Base-by-base conservation (phyloP, 2,329 filamentous ascomycete genomes). In the Clathrospora elynae region DNA sequence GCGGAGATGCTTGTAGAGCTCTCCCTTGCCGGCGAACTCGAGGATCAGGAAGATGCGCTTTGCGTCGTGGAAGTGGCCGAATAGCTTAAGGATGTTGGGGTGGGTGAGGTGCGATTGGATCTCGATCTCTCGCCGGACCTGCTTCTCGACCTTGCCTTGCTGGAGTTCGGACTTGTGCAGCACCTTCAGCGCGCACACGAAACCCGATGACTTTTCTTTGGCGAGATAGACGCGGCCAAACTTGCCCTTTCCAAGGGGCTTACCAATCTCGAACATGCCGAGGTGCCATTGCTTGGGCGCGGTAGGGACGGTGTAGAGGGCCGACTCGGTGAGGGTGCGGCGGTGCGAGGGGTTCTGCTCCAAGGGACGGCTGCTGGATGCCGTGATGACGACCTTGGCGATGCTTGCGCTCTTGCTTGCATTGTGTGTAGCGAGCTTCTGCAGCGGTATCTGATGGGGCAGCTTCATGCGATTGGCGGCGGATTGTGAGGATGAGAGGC, bases 201-300 rank as follows among this genome's bases (percentile, higher is more conserved):
- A 95, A 50, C 86, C 86, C 17, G 83, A 87, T 30, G 79, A 82
- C 44, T 87, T 83, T 71, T 93, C 88, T 42, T 88, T 86, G 34
- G 88, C 88, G 18, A 95, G 82, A 66, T 95, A 95, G 3, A 95
- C 89, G 31, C 88, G 82, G 2, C 88, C 88, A 63, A 93, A 95
- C 67, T 93, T 95, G 52, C 88, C 88, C 73, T 93, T 93, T 38
- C 88, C 88, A 3, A 95, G 76, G 1, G 88, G 88, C 57, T 89
- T 87, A 25, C 88, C 88, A 53, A 95, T 95, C 70, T 96, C 90
- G 68, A 95, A 95, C 88, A 95, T 95, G 71, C 89, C 88, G 3
- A 96, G 82, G 66, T 95, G 89, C 72, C 91, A 91, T 57, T 90
- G 61, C 52, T 74, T 74, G 12, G 68, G 63, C 1, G 68, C 53